A percentile compares a stretch with the other conserved stretches of the same genome.
These are phyloP conservation scores for Penicillium corylophilum DNA, from an alignment of 2,329 filamentous ascomycete species.

Conservation along the genomic window DNA sequence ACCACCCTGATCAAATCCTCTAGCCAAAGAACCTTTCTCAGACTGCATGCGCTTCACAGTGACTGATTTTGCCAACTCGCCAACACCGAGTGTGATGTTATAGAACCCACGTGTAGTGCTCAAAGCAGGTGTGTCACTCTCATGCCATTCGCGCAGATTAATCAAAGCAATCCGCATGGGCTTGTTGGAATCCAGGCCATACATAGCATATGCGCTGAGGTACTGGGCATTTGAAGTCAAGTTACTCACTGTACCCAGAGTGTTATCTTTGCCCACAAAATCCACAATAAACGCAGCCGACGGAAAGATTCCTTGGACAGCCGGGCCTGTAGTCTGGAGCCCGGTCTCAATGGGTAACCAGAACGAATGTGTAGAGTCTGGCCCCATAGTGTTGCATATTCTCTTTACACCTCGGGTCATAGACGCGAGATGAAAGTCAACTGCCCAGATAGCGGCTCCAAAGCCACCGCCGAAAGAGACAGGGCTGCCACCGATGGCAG, in stretches of 20 bases:
- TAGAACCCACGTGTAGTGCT: neutral
- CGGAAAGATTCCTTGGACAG: constrained; percentile 16
- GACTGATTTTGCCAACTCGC: neutral
- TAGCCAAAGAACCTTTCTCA: constrained; percentile 13
- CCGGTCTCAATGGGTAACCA: constrained; percentile 14
- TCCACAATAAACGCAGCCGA: constrained; percentile 19
- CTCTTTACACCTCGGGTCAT: constrained; percentile 18
- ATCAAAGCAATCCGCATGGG: constrained; percentile 5
- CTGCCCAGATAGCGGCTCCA: constrained; percentile 11
- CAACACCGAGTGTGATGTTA: neutral
- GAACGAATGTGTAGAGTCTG: constrained; percentile 14
- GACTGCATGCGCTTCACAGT: constrained; percentile 13
- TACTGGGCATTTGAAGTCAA: neutral
- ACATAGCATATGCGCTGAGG: constrained; percentile 12
- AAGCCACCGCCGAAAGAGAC: constrained; percentile 6
- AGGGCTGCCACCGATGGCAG: neutral
- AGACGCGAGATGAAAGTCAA: constrained; percentile 16
- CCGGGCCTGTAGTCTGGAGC: constrained; percentile 10
- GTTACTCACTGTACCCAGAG: constrained; percentile 7
- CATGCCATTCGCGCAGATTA: constrained; percentile 5
- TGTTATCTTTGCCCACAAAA: constrained; percentile 16
- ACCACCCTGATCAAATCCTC: constrained; percentile 25
- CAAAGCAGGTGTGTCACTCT: neutral
- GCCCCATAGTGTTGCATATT: constrained; percentile 16
- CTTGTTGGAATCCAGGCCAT: neutral